A percentile compares a stretch with the other conserved stretches of the same genome.
Evolutionary conservation across 2,329 filamentous ascomycete genomes (phyloP).

Genomic region (Tolypocladium amazonense): DNA sequence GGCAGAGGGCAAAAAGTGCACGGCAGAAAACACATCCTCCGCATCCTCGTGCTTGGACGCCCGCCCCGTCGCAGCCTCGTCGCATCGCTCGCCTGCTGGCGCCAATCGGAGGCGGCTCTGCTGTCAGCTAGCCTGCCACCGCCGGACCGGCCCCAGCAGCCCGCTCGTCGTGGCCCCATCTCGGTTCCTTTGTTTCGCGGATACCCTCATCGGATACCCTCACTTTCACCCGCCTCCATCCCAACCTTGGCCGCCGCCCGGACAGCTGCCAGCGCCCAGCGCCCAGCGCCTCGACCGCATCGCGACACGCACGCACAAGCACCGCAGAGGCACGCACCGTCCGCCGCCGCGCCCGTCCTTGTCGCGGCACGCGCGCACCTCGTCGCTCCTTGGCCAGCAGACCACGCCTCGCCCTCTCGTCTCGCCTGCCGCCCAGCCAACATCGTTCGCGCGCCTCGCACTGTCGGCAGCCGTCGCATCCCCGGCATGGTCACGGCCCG

Average conservation of each 20-base stretch:
- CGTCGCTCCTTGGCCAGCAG: not conserved
- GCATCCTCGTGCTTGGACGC: not conserved
- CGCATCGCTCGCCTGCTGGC: not conserved
- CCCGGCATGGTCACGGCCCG: slow-evolving; percentile 25
- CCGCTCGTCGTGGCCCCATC: not conserved
- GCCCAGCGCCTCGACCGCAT: not conserved
- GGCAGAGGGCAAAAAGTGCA: not conserved
- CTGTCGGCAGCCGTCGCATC: slow-evolving; percentile 11
- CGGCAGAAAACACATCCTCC: too few species aligned
- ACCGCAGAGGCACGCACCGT: not conserved
- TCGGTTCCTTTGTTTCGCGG: not conserved
- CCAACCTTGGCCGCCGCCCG: not conserved
- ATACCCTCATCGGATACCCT: not conserved
- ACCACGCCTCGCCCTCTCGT: not conserved
- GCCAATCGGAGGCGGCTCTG: not conserved
- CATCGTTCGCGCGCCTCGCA: slow-evolving; percentile 2
- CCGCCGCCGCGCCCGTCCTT: not conserved
- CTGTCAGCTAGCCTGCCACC: not conserved
- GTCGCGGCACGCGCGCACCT: not conserved
- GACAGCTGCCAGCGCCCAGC: not conserved
- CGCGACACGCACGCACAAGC: not conserved
- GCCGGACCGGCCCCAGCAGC: not conserved
- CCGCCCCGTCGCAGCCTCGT: not conserved
- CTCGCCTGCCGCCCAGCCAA: not conserved
- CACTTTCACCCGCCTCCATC: not conserved